Evolutionary conservation across 176 grass and related monocot species (phyloP), one percentile per base, ranked within the genome.

Genomic region (Olyra latifolia): DNA sequence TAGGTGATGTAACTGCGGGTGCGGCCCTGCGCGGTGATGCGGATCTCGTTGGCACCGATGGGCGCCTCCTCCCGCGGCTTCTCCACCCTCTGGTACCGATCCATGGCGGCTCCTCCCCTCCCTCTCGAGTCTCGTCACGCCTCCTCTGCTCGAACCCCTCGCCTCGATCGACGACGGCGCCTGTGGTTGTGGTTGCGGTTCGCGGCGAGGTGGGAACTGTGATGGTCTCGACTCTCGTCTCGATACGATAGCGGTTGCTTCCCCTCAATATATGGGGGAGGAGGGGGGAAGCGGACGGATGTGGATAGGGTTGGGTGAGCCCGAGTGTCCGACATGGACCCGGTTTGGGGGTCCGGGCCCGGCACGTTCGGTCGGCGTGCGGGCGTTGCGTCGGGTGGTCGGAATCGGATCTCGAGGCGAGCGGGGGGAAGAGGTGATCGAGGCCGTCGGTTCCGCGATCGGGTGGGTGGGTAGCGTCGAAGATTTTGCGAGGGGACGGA

Each of bases 1-100:
- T 92, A 92, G 83, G 80, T 83, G 77, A 92, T 92, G 90, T 89
- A 86, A 83, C 83, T 92, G 70, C 90, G 85, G 10, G 83, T 82
- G 35, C 90, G 83, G 1, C 90, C 90, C 79, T 92, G 86, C 75
- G 90, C 74, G 40, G 86, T 92, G 83, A 92, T 89, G 78, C 90
- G 85, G 61, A 92, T 92, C 83, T 92, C 90, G 69, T 92, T 89
- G 78, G 83, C 75, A 19, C 83, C 87, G 49, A 92, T 86, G 35
- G 86, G 19, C 47, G 69, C 45, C 83, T 89, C 83, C 86, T 79
- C 82, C 74, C 90, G 79, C 80, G 83, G 75, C 87, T 86, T 92
- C 86, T 89, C 86, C 75, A 92, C 86, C 69, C 90, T 83, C 70
- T 86, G 90, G 83, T 92, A 92, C 62, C 90, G 83, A 80, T 92